phyloP scores from a whole-genome alignment of 2,329 filamentous ascomycete genomes.

The Fusarium kyushuense region DNA sequence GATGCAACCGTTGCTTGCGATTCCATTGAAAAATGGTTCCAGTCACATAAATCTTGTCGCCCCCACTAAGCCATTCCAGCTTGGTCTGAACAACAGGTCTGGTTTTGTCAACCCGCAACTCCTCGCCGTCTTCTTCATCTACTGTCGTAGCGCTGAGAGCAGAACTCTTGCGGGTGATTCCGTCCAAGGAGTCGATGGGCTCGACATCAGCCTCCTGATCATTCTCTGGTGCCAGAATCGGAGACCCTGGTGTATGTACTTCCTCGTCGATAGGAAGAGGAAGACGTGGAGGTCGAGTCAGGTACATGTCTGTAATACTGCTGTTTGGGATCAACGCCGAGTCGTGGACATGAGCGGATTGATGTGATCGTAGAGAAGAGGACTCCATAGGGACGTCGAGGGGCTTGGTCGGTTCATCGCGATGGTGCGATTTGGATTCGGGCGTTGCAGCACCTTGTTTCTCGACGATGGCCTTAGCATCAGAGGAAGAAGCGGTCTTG shows the following conservation, averaged over 20 bases:
- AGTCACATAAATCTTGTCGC: slow-evolving; percentile 94
- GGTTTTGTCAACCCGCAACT: slow-evolving; percentile 79
- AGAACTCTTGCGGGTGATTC: slow-evolving; percentile 67
- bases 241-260: slow-evolving; percentile 87
- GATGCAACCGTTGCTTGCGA: slow-evolving; percentile 88
- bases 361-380: slow-evolving; percentile 54
- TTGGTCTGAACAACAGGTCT: slow-evolving; percentile 84
- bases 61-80: slow-evolving; percentile 86
- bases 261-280: slow-evolving; percentile 96
- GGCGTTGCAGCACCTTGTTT: slow-evolving; percentile 22
- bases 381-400: slow-evolving; percentile 67
- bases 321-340: slow-evolving; percentile 62
- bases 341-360: slow-evolving; percentile 54
- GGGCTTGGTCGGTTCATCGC: slow-evolving; percentile 63
- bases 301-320: slow-evolving; percentile 73
- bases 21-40: slow-evolving; percentile 99
- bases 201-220: slow-evolving; percentile 64
- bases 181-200: slow-evolving; percentile 62
- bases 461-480: slow-evolving; percentile 25
- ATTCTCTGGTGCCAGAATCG: slow-evolving; percentile 82
- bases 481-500: slow-evolving; percentile 41
- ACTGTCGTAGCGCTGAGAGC: slow-evolving; percentile 71
- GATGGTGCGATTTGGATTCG: slow-evolving; percentile 31
- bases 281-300: slow-evolving; percentile 83
- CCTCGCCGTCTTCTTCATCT: slow-evolving; percentile 84